Conservation (phyloP, 2,329 filamentous ascomycete species). For the Huntiella bhutanensis region DNA sequence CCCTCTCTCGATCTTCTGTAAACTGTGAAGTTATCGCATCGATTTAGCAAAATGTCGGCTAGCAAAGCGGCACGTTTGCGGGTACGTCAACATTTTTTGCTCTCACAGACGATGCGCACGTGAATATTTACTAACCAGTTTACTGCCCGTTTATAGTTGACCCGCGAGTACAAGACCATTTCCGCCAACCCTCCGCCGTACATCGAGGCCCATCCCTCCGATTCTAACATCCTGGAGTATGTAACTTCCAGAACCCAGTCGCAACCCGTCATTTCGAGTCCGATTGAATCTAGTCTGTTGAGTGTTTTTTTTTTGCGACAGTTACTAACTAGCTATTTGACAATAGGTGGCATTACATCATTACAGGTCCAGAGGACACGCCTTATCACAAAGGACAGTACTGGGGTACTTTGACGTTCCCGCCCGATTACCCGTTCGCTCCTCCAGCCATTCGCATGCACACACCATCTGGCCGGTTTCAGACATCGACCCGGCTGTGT, state of each 20-base stretch:
- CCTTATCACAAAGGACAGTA: conserved; percentile 92
- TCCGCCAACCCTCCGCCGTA: conserved; percentile 66
- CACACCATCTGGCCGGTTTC: conserved; percentile 87
- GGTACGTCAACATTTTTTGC: conserved; percentile 24
- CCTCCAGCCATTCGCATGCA: conserved; percentile 98
- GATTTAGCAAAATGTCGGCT: conserved; percentile 32
- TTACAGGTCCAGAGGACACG: conserved; percentile 83
- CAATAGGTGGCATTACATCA: conserved; percentile 74
- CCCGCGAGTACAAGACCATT: conserved; percentile 43
- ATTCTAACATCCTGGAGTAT: conserved; percentile 77
- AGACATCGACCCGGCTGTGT: conserved; percentile 77
- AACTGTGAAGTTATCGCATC: too few species aligned
- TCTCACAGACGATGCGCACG: neutral
- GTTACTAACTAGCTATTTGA: conserved; percentile 7
- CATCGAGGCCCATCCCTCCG: conserved; percentile 75
- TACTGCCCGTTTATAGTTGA: conserved; percentile 24
- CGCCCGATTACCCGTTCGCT: conserved; percentile 89
- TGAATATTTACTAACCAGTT: neutral
- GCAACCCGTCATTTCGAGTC: neutral
- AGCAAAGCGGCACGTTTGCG: conserved; percentile 56
- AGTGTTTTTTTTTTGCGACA: neutral
- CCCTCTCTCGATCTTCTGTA: too few species aligned
- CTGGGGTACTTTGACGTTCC: conserved; percentile 93
- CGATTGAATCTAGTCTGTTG: neutral
- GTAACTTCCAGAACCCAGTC: conserved; percentile 15